These are phyloP conservation scores for Petunia hybrid DNA, from an alignment of 305 asterid genomes.

Conservation along the genomic window DNA sequence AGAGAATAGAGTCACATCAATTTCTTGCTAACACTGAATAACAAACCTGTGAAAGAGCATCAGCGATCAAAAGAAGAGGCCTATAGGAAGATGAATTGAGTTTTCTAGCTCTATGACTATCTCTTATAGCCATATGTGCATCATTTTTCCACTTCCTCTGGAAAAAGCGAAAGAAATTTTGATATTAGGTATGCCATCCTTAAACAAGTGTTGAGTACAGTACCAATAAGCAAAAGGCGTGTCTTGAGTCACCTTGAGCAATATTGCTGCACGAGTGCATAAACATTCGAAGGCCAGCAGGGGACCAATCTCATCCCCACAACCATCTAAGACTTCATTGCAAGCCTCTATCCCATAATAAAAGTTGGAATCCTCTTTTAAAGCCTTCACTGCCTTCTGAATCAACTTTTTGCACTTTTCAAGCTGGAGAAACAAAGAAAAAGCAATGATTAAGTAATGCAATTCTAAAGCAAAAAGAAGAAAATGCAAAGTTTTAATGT, in stretches of 20 bases:
- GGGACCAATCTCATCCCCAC: constrained; percentile 70
- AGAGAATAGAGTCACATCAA: background rate
- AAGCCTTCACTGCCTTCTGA: constrained; percentile 75
- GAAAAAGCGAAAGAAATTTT: constrained; percentile 23
- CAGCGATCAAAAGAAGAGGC: constrained; percentile 84
- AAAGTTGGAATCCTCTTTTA: constrained; percentile 66
- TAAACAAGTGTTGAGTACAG: constrained; percentile 1
- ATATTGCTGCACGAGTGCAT: constrained; percentile 89
- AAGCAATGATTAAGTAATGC: background rate
- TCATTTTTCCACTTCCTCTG: constrained; percentile 97
- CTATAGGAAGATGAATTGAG: constrained; percentile 70
- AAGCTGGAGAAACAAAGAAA: constrained; percentile 53
- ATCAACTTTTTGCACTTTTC: constrained; percentile 81
- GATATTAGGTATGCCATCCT: constrained; percentile 34
- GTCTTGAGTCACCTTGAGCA: constrained; percentile 75
- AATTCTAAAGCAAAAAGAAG: background rate
- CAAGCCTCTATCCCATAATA: constrained; percentile 92
- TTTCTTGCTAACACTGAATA: constrained; percentile 26
- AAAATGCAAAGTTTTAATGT: constrained; percentile 23
- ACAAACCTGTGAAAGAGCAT: constrained; percentile 79
- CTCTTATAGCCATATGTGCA: constrained; percentile 88
- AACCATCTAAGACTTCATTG: constrained; percentile 86
- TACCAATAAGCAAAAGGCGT: constrained; percentile 20
- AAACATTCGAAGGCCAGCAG: constrained; percentile 74
- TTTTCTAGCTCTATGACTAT: constrained; percentile 78